Percentiles rank a stretch among this genome's conserved stretches.
These are phyloP conservation scores for Tulasnella sp. DNA, from an alignment of 768 basidiomycete genomes.

Conservation along the genomic window DNA sequence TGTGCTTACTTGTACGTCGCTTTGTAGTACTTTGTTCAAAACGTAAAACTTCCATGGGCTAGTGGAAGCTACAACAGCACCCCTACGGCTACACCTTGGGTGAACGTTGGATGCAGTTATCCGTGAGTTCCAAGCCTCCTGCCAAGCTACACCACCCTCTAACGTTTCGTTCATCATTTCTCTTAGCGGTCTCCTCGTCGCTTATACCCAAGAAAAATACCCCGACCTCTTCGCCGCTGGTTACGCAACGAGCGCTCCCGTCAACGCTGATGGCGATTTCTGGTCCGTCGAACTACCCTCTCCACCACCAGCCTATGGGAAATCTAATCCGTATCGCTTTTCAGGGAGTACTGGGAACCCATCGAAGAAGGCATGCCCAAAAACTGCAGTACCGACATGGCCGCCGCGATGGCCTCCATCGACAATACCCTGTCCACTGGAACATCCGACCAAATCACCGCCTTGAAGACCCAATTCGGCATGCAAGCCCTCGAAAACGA, in stretches of 20 bases:
- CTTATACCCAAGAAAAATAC: conserved; percentile 16
- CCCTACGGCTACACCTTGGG: not conserved
- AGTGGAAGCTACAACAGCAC: not conserved
- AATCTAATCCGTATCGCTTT: not conserved
- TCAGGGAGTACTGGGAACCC: conserved; percentile 18
- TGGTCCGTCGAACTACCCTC: not conserved
- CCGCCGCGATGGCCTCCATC: conserved; percentile 5
- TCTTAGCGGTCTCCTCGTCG: conserved; percentile 12
- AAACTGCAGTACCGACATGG: conserved; percentile 21
- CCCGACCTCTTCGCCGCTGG: conserved; percentile 18
- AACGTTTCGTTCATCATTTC: not conserved
- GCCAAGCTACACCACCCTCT: not conserved
- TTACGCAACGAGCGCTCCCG: conserved; percentile 19
- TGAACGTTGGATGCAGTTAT: conserved; percentile 9
- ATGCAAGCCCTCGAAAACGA: conserved; percentile 1
- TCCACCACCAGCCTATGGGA: not conserved
- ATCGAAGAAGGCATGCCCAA: conserved; percentile 21
- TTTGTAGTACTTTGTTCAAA: conserved; percentile 14
- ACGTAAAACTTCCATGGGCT: conserved; percentile 10
- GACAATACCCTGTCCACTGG: not conserved
- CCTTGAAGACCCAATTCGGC: not conserved
- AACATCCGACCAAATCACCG: not conserved
- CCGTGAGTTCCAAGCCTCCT: not conserved
- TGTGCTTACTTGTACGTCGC: not conserved
- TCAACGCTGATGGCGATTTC: conserved; percentile 18